A percentile compares a stretch with the other conserved stretches of the same genome.
Conservation (phyloP, 768 basidiomycete species). For the Russula vinacea region DNA sequence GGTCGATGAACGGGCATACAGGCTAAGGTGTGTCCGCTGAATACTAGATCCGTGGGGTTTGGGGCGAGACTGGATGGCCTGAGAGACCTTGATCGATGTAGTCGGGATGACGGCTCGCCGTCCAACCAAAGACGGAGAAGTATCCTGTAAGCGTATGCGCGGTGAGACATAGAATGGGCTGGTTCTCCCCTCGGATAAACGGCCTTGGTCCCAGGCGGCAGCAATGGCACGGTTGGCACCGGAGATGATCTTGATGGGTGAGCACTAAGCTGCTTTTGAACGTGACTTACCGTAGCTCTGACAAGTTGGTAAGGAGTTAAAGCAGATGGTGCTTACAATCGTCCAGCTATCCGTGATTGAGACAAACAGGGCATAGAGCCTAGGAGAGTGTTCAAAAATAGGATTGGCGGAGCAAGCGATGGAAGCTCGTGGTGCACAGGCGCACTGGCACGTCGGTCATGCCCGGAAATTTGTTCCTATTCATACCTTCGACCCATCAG, state of each 20-base stretch:
- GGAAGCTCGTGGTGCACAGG: not conserved
- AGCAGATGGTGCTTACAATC: too few relatives aligned
- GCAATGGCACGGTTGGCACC: not conserved
- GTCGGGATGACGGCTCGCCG: not conserved
- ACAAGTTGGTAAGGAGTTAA: not conserved
- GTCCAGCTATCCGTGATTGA: not conserved
- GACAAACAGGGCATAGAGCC: not conserved
- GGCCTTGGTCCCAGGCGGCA: not conserved
- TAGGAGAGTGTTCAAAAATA: not conserved
- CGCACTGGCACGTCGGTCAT: not conserved
- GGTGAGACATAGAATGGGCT: not conserved
- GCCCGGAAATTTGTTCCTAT: too few relatives aligned
- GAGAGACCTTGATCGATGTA: not conserved
- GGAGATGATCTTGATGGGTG: not conserved
- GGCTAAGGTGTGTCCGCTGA: not conserved
- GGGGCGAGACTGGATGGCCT: not conserved
- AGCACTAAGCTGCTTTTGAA: not conserved
- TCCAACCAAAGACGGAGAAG: not conserved
- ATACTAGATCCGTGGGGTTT: not conserved
- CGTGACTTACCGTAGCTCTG: not conserved
- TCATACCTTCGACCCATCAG: not conserved
- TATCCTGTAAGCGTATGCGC: not conserved
- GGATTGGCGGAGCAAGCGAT: not conserved
- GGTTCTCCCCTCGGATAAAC: not conserved
- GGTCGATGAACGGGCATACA: not conserved